Base-by-base conservation (phyloP, 2,329 filamentous ascomycete genomes). In the Trichoderma oligosporum region DNA sequence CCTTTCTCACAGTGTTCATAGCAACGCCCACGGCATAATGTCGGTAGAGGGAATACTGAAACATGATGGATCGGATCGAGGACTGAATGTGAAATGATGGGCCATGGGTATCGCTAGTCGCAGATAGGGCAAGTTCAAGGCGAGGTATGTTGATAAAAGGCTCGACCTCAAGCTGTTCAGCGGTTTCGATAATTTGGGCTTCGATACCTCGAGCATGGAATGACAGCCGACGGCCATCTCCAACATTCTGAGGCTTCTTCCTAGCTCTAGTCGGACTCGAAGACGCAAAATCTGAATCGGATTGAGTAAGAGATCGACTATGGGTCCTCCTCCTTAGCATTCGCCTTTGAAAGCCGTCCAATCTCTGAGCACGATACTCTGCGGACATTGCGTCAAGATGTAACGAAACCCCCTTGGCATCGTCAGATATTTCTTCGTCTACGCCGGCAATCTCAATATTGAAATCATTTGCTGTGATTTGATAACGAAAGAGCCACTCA, bases 11-110 rank as follows among this genome's bases (percentile, higher is more conserved):
- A 2, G 95, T 89, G 68, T 85, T 86, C 22, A 82, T 76, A 7
- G 93, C 94, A 59, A 97, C 85, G 1, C 91, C 89, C 24, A 95
- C 80, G 0, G 92, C 88, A 68, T 97, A 99, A 68, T 96, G 92
- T 3, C 92, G 87, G 70, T 95, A 96, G 0, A 99, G 81, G 0
- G 95, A 99, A 68, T 97, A 97, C 49, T 95, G 88, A 7, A 96
- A 67, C 60, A 89, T 84, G 2, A 99, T 74, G 5, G 88, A 90
- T 63, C 88, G 87, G 18, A 94, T 81, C 52, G 88, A 83, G 0
- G 90, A 88, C 63, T 95, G 91, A 41, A 97, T 74, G 67, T 97
- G 91, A 67, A 97, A 89, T 5, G 96, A 80, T 0, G 91, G 89
- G 0, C 92, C 93, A 66, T 96, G 89, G 27, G 83, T 83, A 70